A percentile compares a stretch with the other conserved stretches of the same genome.
Conservation (phyloP, 345 rosid species). For the Eucalyptus tenuipes region DNA sequence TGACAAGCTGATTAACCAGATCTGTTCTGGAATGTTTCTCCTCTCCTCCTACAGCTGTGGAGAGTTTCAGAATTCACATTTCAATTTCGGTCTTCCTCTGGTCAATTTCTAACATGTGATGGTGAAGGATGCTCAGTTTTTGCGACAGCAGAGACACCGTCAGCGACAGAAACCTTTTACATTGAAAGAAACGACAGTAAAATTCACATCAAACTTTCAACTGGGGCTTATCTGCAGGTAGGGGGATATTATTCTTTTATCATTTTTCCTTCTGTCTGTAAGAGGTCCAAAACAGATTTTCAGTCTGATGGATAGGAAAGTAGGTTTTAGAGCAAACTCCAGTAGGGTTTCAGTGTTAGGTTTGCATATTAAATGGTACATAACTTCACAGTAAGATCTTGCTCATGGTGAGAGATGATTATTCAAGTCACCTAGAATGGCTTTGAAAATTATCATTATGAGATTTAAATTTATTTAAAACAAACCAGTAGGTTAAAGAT, state of each 20-base stretch:
- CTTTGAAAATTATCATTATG: too few relatives aligned
- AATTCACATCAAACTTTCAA: constrained; percentile 38
- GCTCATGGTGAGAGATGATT: neutral
- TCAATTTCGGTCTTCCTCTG: constrained; percentile 35
- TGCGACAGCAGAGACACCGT: constrained; percentile 40
- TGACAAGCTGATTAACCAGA: neutral
- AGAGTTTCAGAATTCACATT: constrained; percentile 46
- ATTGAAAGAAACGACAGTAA: constrained; percentile 35
- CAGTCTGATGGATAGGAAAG: neutral
- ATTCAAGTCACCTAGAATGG: too few relatives aligned
- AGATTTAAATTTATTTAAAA: too few relatives aligned
- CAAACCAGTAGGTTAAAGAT: too few relatives aligned
- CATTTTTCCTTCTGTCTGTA: too few relatives aligned
- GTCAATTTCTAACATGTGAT: constrained; percentile 53
- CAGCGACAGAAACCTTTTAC: constrained; percentile 28
- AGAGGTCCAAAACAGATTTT: neutral
- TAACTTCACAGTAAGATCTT: neutral
- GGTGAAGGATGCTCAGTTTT: constrained; percentile 40
- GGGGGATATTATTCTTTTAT: neutral
- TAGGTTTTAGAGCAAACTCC: neutral
- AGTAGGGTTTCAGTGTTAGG: neutral
- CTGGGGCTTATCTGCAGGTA: constrained; percentile 60
- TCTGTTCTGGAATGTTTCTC: neutral
- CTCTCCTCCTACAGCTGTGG: constrained; percentile 37
- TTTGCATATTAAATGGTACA: neutral